phyloP scores from a whole-genome alignment of 163 green algal genomes.

The Scenedesmus sp. region DNA sequence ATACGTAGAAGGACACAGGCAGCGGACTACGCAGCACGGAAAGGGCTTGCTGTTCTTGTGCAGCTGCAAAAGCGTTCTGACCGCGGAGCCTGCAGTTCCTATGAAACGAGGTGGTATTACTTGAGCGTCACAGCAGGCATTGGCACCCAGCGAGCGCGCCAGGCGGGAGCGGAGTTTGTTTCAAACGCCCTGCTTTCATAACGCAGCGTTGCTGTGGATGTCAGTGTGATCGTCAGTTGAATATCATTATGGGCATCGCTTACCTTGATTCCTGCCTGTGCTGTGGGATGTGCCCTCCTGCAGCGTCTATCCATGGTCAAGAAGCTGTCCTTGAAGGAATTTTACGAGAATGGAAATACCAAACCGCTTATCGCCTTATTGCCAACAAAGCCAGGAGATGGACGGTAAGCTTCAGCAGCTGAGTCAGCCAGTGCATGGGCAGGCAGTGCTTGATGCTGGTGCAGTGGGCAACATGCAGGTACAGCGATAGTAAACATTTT shows the following conservation, averaged over 20 bases:
- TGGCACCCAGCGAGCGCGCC: background rate
- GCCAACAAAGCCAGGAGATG: constrained; percentile 7
- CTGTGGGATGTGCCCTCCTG: background rate
- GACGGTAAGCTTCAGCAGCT: background rate
- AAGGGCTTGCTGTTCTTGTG: background rate
- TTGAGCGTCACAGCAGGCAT: background rate
- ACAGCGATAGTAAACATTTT: too few species aligned
- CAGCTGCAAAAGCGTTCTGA: background rate
- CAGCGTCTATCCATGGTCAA: constrained; percentile 5
- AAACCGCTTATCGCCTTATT: constrained; percentile 13
- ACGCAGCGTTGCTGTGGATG: background rate
- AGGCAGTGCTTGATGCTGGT: background rate
- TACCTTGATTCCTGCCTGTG: background rate
- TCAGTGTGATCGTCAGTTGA: background rate
- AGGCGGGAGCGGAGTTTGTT: constrained; percentile 5
- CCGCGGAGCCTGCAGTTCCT: background rate
- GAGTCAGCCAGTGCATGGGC: background rate
- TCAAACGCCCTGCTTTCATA: background rate
- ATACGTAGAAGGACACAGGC: background rate
- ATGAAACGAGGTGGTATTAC: background rate
- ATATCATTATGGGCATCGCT: background rate
- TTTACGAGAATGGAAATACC: background rate
- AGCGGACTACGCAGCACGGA: background rate
- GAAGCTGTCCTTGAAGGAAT: background rate
- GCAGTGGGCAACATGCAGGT: background rate